Base-by-base conservation (phyloP, 768 basidiomycete genomes). In the Pulveroboletus frians region DNA sequence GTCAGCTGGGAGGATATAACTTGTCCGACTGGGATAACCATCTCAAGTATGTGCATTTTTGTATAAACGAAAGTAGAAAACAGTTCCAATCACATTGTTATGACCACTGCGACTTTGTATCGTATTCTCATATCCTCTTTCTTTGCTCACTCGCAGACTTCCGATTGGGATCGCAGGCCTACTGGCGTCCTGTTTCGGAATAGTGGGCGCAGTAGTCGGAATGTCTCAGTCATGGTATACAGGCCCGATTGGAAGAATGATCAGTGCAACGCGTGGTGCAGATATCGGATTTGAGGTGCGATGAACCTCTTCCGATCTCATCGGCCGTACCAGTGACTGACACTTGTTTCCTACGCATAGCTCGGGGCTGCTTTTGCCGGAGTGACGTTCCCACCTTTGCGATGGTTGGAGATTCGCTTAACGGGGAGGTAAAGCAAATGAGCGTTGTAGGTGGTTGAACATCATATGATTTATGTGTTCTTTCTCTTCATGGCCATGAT, bases 181-280 rank as follows among this genome's bases (percentile, higher is more conserved):
- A 1, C 51, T 72, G 36, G 77, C 79, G 0, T 71, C 66, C 26
- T 72, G 67, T 51, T 76, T 70, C 46, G 78, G 78, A 9, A 71
- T 74, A 3, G 73, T 59, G 0, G 76, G 76, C 3, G 77, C 78
- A 0, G 73, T 80, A 2, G 61, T 78, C 4, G 73, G 76, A 3
- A 80, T 80, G 79, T 71, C 78, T 9, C 71, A 76, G 49, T 67
- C 64, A 8, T 77, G 77, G 76, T 79, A 77, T 49, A 74, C 71
- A 2, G 79, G 79, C 1, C 78, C 77, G 0, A 56, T 79, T 4
- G 79, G 70, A 3, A 59, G 57, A 46, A 51, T 69, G 39, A 72
- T 76, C 5, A 75, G 76, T 13, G 69, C 60, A 3, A 21, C 35
- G 9, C 72, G 59, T 32, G 77, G 78, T 26, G 76, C 75, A 1